These are phyloP conservation scores for Suillus decipiens DNA, from an alignment of 768 basidiomycete genomes.

Conservation along the genomic window DNA sequence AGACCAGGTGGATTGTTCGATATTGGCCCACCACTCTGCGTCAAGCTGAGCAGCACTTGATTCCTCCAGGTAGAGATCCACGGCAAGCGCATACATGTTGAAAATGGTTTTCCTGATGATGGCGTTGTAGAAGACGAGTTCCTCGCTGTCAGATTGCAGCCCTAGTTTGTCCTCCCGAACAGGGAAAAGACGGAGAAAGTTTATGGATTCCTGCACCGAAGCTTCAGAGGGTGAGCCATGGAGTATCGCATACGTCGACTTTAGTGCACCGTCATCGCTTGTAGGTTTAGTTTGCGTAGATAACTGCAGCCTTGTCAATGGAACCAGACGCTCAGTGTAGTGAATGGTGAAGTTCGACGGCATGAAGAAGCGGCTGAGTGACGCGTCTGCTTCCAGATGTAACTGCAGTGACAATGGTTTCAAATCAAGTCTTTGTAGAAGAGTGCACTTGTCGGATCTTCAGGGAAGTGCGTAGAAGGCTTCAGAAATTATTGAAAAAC, in stretches of 20 bases:
- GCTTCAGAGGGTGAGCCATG: slow-evolving; percentile 22
- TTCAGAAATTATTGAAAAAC: neutral
- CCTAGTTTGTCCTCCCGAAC: slow-evolving; percentile 5
- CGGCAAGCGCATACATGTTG: slow-evolving; percentile 61
- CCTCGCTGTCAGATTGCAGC: slow-evolving; percentile 6
- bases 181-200: slow-evolving; percentile 16
- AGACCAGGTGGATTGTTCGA: slow-evolving; percentile 59
- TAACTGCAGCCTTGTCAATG: slow-evolving; percentile 17
- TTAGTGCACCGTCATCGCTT: slow-evolving; percentile 14
- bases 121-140: slow-evolving; percentile 28
- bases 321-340: slow-evolving; percentile 28
- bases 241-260: slow-evolving; percentile 22
- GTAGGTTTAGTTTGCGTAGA: slow-evolving; percentile 12
- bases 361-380: slow-evolving; percentile 11
- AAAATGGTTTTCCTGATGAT: slow-evolving; percentile 53
- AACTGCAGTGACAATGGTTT: neutral
- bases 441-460: neutral
- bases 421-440: neutral
- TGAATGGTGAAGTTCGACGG: slow-evolving; percentile 26
- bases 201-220: slow-evolving; percentile 19
- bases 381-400: neutral
- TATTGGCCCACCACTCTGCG: slow-evolving; percentile 82
- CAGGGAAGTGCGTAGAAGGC: neutral
- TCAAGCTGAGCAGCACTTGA: slow-evolving; percentile 73
- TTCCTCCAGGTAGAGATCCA: slow-evolving; percentile 65